Percentiles rank a stretch among this genome's conserved stretches.
Evolutionary conservation across 2,329 filamentous ascomycete species (phyloP).

Genomic region (Pyrenophora seminiperda): DNA sequence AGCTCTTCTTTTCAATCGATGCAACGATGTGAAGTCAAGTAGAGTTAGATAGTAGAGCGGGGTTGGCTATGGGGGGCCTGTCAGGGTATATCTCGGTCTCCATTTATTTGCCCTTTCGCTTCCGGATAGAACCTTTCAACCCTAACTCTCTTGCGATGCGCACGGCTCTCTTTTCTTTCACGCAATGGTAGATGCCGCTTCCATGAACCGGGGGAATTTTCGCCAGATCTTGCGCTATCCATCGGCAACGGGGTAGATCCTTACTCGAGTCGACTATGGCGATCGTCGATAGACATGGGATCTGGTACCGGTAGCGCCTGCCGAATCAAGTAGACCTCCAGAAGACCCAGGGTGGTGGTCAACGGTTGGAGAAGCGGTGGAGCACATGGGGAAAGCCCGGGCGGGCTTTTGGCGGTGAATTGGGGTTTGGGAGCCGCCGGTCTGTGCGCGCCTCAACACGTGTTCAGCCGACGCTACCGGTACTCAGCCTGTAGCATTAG

Average conservation of each 20-base stretch:
- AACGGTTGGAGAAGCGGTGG: conserved; percentile 12
- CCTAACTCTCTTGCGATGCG: too few relatives aligned
- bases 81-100: too few relatives aligned
- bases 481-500: neutral
- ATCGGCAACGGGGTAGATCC: conserved; percentile 6
- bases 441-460: conserved; percentile 9
- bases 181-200: too few relatives aligned
- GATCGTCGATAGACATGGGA: conserved; percentile 13
- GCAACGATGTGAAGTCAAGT: too few relatives aligned
- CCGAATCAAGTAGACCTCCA: conserved; percentile 26
- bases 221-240: neutral
- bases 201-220: too few relatives aligned
- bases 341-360: conserved; percentile 25
- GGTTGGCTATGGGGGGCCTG: too few relatives aligned
- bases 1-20: too few relatives aligned
- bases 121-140: too few relatives aligned
- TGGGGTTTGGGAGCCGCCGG: conserved; percentile 12
- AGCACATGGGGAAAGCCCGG: conserved; percentile 10
- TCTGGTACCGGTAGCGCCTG: conserved; percentile 12
- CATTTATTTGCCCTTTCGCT: too few relatives aligned
- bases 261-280: neutral
- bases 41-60: too few relatives aligned
- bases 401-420: conserved; percentile 9
- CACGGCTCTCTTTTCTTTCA: too few relatives aligned
- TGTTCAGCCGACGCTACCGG: too few relatives aligned